Base-by-base conservation (phyloP, 768 basidiomycete species). In the Naematelia aurantialba region DNA sequence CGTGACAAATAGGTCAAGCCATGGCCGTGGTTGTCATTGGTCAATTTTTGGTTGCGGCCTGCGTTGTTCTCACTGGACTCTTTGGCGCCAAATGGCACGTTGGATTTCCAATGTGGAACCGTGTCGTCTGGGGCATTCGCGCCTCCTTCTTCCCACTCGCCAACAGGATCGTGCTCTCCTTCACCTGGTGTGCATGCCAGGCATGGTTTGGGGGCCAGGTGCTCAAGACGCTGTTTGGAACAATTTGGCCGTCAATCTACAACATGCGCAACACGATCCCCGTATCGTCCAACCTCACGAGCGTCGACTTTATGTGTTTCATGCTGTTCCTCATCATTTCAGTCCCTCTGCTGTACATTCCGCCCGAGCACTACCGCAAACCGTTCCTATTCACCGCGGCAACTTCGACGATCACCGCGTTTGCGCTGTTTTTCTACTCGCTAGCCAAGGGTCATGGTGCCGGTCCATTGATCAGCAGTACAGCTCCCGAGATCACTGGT, bases 31-130 rank as follows among this genome's bases (percentile, higher is more conserved):
- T 45, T 3, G 61, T 66, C n/a, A 54, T 70, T 25, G 63, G 66
- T 14, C 51, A 65, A 12, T 45, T 54, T 12, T 55, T 68, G 25
- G 61, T 68, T 17, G 61, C 69, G 0, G 56, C 46, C 1, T 52
- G 50, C 21, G 67, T 70, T 21, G 59, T 70, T 12, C 30, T 60
- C 24, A 70, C 70, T 39, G 63, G 72, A 10, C 48, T 65, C 4
- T 53, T 73, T n/a, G 67, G 70, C 22, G 70, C 67, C 3, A 56
- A 62, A 27, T 73, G 65, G 65, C 69, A 70, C 51, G 66, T 73
- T 42, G 67, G 69, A 1, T 73, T 73, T 52, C 68, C 69, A n/a
- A 64, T 73, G 30, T 69, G 67, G 57, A 73, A 73, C 47, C 51
- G 72, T 46, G 62, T 70, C 53, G 66, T 64, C 24, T 61, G 68